Percentiles rank a stretch among this genome's conserved stretches.
Evolutionary conservation across 805 yeast species (phyloP).

Genomic region (Ogataea philodendri): DNA sequence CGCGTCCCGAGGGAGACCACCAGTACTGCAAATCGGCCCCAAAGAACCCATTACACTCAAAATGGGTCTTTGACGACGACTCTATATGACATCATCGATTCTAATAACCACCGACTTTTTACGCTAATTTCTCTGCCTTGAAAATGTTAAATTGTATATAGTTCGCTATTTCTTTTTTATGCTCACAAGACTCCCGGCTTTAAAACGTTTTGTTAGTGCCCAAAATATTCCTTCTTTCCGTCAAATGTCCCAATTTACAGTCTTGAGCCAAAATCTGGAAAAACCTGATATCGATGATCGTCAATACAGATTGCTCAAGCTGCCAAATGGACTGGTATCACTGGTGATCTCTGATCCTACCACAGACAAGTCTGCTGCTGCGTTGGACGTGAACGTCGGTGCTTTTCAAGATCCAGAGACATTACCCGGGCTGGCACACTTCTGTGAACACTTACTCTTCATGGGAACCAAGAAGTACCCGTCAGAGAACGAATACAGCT

Average conservation of each 20-base stretch:
- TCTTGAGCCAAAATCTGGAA: conserved; percentile 20
- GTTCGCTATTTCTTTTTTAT: conserved; percentile 4
- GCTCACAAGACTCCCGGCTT: conserved; percentile 7
- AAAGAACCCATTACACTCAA: conserved; percentile 48
- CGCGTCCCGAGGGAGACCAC: conserved; percentile 59
- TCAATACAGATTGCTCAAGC: conserved; percentile 60
- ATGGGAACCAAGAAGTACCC: conserved; percentile 82
- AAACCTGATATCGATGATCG: conserved; percentile 71
- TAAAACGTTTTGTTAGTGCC: conserved; percentile 2
- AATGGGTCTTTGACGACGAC: conserved; percentile 64
- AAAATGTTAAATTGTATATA: no score
- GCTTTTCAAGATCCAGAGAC: conserved; percentile 64
- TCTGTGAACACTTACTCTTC: conserved; percentile 68
- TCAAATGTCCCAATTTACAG: conserved; percentile 8
- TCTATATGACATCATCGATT: conserved; percentile 23
- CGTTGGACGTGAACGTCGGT: conserved; percentile 77
- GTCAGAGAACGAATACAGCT: conserved; percentile 67
- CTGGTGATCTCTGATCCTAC: conserved; percentile 65
- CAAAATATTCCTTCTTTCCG: conserved; percentile 4
- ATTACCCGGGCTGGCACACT: conserved; percentile 77
- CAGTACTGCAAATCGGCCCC: conserved; percentile 54
- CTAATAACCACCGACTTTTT: background rate
- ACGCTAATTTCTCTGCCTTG: background rate
- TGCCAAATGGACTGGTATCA: conserved; percentile 58
- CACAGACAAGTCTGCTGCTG: conserved; percentile 75